Percentiles rank a stretch among this genome's conserved stretches.
Evolutionary conservation across 106 monocot genomes (phyloP).

Genomic region (Iris macrosiphon): DNA sequence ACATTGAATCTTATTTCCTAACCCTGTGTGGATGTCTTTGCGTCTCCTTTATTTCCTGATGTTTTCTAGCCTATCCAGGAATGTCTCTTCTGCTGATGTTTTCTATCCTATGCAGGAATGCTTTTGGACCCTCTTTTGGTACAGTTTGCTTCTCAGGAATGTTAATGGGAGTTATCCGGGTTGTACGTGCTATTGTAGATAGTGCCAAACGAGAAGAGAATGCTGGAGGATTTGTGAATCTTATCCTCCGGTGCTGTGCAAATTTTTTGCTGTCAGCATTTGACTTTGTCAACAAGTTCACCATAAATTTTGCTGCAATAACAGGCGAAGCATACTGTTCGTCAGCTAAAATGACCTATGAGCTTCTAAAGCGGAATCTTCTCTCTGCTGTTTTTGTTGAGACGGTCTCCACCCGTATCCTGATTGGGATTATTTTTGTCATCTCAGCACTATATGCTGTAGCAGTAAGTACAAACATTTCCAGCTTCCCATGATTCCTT

Average conservation of each 20-base stretch:
- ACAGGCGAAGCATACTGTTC: constrained; percentile 89
- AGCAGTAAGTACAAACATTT: constrained; percentile 37
- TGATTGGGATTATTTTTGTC: constrained; percentile 68
- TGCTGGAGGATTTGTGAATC: constrained; percentile 43
- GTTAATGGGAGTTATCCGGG: constrained; percentile 41
- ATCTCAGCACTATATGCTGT: constrained; percentile 75
- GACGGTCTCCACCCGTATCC: constrained; percentile 80
- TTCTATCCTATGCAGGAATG: constrained; percentile 54
- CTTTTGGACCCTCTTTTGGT: constrained; percentile 91
- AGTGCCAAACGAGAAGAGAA: constrained; percentile 43
- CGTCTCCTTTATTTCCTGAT: too few relatives aligned
- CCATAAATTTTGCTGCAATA: constrained; percentile 92
- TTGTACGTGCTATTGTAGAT: constrained; percentile 68
- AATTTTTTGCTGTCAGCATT: constrained; percentile 46
- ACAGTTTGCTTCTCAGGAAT: constrained; percentile 90
- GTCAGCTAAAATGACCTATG: constrained; percentile 87
- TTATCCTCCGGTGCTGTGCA: constrained; percentile 65
- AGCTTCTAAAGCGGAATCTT: constrained; percentile 88
- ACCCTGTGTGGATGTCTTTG: background rate
- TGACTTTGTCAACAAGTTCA: constrained; percentile 95
- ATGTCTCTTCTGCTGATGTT: background rate
- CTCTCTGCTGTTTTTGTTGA: constrained; percentile 94
- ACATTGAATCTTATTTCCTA: background rate
- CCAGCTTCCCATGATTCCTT: background rate
- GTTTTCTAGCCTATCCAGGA: background rate